Conservation (phyloP, 2,329 filamentous ascomycete genomes). For the Claviceps lovelessii region DNA sequence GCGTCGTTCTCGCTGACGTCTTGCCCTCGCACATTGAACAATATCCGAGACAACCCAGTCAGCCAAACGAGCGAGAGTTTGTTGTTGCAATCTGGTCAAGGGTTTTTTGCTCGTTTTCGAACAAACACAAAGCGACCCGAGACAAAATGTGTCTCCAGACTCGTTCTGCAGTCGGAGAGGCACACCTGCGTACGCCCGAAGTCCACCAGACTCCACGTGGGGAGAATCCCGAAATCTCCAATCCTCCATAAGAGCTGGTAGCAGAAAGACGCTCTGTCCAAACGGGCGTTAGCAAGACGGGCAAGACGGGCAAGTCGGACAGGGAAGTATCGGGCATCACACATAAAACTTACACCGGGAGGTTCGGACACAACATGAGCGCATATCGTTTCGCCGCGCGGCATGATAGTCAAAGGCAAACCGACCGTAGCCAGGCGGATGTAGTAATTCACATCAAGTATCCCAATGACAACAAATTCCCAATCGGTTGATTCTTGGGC, state of each 20-base stretch:
- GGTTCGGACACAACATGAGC: slow-evolving; percentile 27
- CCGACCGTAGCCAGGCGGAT: slow-evolving; percentile 28
- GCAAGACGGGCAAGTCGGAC: too few relatives aligned
- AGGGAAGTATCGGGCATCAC: too few relatives aligned
- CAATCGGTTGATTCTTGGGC: slow-evolving; percentile 27
- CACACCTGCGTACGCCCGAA: slow-evolving; percentile 27
- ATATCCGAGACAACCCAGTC: slow-evolving; percentile 27
- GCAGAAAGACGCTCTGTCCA: slow-evolving; percentile 22
- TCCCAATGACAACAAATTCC: slow-evolving; percentile 31
- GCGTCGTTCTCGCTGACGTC: slow-evolving; percentile 25
- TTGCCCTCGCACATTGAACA: slow-evolving; percentile 20
- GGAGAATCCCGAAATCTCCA: slow-evolving; percentile 29
- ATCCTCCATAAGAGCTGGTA: slow-evolving; percentile 27
- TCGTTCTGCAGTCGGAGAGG: slow-evolving; percentile 25
- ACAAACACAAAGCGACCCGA: slow-evolving; percentile 30
- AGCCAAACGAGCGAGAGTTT: slow-evolving; percentile 13
- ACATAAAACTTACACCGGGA: slow-evolving; percentile 12
- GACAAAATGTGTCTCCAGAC: slow-evolving; percentile 22
- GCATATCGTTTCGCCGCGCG: slow-evolving; percentile 30
- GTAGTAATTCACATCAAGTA: slow-evolving; percentile 28
- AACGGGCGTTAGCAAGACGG: not conserved
- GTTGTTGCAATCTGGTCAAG: slow-evolving; percentile 16
- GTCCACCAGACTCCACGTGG: slow-evolving; percentile 24
- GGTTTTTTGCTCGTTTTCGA: slow-evolving; percentile 20
- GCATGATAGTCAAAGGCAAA: slow-evolving; percentile 25